A percentile compares a stretch with the other conserved stretches of the same genome.
Conservation (phyloP, 2,329 filamentous ascomycete species). For the Colletotrichum simmondsii region DNA sequence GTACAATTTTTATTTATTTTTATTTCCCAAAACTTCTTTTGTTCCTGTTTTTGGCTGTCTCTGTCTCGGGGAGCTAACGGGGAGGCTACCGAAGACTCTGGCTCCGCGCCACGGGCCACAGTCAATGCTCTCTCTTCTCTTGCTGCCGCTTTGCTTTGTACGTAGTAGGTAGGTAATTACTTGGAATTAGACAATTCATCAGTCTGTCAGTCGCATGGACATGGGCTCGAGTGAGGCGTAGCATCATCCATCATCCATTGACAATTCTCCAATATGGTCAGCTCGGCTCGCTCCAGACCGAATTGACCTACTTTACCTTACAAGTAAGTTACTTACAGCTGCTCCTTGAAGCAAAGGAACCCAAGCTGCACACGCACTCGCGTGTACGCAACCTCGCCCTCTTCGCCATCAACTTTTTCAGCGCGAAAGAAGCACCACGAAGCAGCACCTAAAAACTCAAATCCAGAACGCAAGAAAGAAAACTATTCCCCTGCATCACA, state of each 20-base stretch:
- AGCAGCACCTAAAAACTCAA: not conserved
- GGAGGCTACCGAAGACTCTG: constrained; percentile 5
- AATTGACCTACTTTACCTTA: not conserved
- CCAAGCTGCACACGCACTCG: not conserved
- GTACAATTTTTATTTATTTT: not conserved
- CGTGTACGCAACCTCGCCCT: not conserved
- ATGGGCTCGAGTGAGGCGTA: not conserved
- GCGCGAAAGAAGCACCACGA: not conserved
- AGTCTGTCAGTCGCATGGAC: not conserved
- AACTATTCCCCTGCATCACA: not conserved
- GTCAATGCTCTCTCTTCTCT: not conserved
- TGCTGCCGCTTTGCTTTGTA: not conserved
- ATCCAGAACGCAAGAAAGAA: not conserved
- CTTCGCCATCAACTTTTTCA: not conserved
- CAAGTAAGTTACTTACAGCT: not conserved
- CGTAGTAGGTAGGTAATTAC: not conserved
- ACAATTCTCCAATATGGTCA: not conserved
- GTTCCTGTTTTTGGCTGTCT: not conserved
- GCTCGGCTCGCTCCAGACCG: not conserved
- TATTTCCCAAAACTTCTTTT: not conserved
- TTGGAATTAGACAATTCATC: too few relatives aligned
- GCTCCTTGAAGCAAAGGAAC: not conserved
- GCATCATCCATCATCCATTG: not conserved
- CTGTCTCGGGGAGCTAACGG: not conserved
- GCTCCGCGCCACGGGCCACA: constrained; percentile 12